Conservation (phyloP, 1,139 yeast species). For the Magnusiomyces paraingens region DNA sequence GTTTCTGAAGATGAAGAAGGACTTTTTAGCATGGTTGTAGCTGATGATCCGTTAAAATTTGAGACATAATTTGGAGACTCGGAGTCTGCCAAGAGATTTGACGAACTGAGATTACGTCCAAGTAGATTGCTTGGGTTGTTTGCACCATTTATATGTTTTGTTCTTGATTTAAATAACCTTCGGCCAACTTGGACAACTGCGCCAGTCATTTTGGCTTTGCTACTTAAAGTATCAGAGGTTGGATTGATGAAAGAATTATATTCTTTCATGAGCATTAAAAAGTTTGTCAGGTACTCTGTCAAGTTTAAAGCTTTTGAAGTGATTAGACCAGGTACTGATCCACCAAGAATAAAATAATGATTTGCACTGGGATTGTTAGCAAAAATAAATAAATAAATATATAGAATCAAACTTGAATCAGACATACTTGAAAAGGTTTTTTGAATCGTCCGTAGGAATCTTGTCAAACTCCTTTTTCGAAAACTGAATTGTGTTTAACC, state of each 20-base stretch:
- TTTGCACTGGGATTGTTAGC: not conserved
- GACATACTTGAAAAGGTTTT: constrained; percentile 2
- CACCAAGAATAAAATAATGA: constrained; percentile 1
- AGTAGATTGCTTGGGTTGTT: constrained; percentile 13
- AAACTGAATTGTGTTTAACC: constrained; percentile 1
- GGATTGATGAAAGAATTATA: not conserved
- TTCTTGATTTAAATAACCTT: constrained; percentile 23
- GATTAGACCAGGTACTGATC: not conserved
- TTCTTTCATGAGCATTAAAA: constrained; percentile 1
- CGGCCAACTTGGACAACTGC: constrained; percentile 21
- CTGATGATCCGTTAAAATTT: constrained; percentile 3
- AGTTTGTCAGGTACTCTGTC: not conserved
- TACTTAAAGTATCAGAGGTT: not conserved
- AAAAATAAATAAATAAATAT: not conserved
- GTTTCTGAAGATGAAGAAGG: no score
- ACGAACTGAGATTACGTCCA: not conserved
- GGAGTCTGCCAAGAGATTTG: not conserved
- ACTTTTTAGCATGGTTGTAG: not conserved
- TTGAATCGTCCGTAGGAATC: not conserved
- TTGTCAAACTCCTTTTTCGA: not conserved
- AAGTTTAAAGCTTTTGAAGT: not conserved
- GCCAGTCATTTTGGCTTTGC: constrained; percentile 20
- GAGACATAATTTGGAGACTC: not conserved
- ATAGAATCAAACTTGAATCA: not conserved
- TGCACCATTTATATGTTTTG: constrained; percentile 13